Base-by-base conservation (phyloP, 441 rosid genomes). In the Flueggea neowawraea region DNA sequence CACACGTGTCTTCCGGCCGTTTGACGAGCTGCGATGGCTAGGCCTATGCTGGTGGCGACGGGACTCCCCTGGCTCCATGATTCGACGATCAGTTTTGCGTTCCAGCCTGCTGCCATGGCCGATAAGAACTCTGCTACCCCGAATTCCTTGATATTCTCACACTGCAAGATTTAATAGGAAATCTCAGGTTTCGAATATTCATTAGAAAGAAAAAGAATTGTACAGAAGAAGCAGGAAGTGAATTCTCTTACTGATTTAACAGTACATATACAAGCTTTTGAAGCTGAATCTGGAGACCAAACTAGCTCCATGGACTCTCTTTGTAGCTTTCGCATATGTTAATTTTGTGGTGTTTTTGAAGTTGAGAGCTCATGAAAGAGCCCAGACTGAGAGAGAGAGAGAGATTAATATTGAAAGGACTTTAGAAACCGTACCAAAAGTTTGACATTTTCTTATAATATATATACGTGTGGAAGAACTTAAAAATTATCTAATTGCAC, bases 81-180 rank as follows among this genome's bases (percentile, higher is more conserved):
- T 54, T 89, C 98, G 5, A 91, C 84, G 44, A 91, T 84, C 58
- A 84, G 65, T 59, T 75, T 85, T 0, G 95, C 70, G 78, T 82
- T 84, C 95, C 95, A 89, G 22, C 98, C 96, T 4, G 96, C 96
- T 0, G 96, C 98, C 75, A 82, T 89, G 48, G 98, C 95, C 0
- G 96, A 84, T 52, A 89, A 79, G 14, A 91, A 76, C 82, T 91
- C 96, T 0, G 96, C 69, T 0, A 77, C 87, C 5, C 86, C 89
- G 6, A 90, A 84, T 33, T 82, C 91, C 32, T 71, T 65, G 58
- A 64, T 65, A 56, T 64, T 70, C 55, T 63, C 62, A 63, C 86
- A 75, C 96, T 91, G 68, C 62, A 70, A 43, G 66, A 22, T 51
- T 0, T n/a, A 39, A 31, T 16, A 2, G 8, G 36, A 12, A 48